Percentiles rank a stretch among this genome's conserved stretches.
Evolutionary conservation across 352 stramenopile genomes (phyloP).

Genomic region (Phytophthora colocasiae): DNA sequence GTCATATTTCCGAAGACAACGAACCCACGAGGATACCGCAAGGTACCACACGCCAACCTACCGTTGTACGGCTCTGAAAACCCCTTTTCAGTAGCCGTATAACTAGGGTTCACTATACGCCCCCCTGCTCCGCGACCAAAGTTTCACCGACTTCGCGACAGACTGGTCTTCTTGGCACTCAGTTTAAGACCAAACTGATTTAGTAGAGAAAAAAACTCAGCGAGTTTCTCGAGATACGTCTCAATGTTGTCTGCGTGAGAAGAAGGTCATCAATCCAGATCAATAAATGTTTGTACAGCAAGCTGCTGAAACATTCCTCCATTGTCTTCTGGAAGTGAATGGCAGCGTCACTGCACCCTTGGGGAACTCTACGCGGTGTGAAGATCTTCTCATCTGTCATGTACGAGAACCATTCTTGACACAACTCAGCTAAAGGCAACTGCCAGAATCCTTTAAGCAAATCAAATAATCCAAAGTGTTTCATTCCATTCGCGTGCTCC

Average conservation of each 20-base stretch:
- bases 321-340: slow-evolving; percentile 20
- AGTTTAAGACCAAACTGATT: slow-evolving; percentile 20
- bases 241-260: slow-evolving; percentile 29
- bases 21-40: no score
- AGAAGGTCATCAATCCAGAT: slow-evolving; percentile 26
- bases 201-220: slow-evolving; percentile 22
- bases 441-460: slow-evolving; percentile 21
- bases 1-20: no score
- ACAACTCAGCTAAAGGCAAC: neutral
- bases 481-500: neutral
- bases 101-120: no score
- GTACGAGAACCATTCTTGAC: slow-evolving; percentile 22
- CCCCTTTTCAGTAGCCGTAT: no score
- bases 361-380: slow-evolving; percentile 23
- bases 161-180: neutral
- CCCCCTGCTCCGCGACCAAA: no score
- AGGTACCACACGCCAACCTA: no score
- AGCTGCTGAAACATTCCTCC: neutral
- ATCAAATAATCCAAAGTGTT: slow-evolving; percentile 17
- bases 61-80: no score
- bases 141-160: no score
- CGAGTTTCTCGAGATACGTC: slow-evolving; percentile 26
- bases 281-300: slow-evolving; percentile 15
- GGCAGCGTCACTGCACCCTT: slow-evolving; percentile 17
- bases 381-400: slow-evolving; percentile 34